Evolutionary conservation across 2,329 filamentous ascomycete species (phyloP).

Genomic region (Myotisia sp.): DNA sequence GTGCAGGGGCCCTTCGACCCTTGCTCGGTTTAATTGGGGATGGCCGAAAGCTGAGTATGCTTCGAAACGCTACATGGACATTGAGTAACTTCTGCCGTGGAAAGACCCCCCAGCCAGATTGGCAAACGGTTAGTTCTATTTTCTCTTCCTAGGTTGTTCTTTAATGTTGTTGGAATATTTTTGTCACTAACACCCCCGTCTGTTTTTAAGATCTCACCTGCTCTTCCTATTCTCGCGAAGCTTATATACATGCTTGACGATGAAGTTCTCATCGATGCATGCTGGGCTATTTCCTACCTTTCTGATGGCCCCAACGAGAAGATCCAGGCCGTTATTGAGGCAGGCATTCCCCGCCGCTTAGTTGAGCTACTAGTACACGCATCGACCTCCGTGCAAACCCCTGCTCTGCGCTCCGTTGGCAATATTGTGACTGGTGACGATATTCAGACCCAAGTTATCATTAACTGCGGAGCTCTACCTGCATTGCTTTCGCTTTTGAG

Average conservation of each 20-base stretch:
- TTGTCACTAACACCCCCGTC: slow-evolving; percentile 3
- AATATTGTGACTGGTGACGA: slow-evolving; percentile 99
- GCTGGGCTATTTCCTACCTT: slow-evolving; percentile 98
- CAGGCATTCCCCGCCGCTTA: slow-evolving; percentile 86
- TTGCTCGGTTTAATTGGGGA: slow-evolving; percentile 82
- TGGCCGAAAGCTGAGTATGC: slow-evolving; percentile 98
- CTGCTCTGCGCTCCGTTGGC: slow-evolving; percentile 87
- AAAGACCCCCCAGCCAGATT: slow-evolving; percentile 97
- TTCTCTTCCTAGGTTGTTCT: slow-evolving; percentile 4
- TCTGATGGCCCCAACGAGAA: slow-evolving; percentile 98
- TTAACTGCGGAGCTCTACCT: slow-evolving; percentile 88
- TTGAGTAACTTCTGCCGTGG: slow-evolving; percentile 99
- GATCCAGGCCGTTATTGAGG: slow-evolving; percentile 97
- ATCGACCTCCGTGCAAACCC: slow-evolving; percentile 95
- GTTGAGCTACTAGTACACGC: slow-evolving; percentile 97
- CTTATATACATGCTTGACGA: slow-evolving; percentile 97
- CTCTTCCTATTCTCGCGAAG: slow-evolving; percentile 88
- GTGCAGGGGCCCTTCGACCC: slow-evolving; percentile 79
- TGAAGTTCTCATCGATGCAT: slow-evolving; percentile 95
- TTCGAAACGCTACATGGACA: slow-evolving; percentile 96
- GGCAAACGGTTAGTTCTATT: slow-evolving; percentile 65
- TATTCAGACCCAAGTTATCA: slow-evolving; percentile 97
- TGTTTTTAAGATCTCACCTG: slow-evolving; percentile 80
- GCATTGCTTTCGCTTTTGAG: slow-evolving; percentile 86
- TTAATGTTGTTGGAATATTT: slow-evolving; percentile 14